Percentiles rank a stretch among this genome's conserved stretches.
Evolutionary conservation across 2,329 filamentous ascomycete species (phyloP).

Genomic region (Diplodia scrobiculata): DNA sequence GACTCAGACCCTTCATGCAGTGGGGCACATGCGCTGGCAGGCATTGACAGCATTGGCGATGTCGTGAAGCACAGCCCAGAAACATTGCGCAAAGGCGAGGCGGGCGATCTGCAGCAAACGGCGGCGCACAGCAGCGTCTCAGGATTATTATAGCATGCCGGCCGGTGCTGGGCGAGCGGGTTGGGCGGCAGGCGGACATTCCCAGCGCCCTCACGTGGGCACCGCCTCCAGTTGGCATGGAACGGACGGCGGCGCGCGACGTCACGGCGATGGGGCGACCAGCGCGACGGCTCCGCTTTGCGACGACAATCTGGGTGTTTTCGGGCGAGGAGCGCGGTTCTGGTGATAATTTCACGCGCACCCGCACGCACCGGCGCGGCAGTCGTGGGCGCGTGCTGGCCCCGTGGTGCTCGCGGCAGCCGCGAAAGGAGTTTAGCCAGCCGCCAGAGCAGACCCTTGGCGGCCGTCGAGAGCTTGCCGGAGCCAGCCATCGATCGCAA

Average conservation of each 20-base stretch:
- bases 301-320: slow-evolving; percentile 20
- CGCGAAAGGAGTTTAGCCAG: slow-evolving; percentile 20
- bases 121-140: slow-evolving; percentile 24
- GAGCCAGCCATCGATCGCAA: slow-evolving; percentile 29
- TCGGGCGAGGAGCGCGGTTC: slow-evolving; percentile 2
- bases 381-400: slow-evolving; percentile 9
- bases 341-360: slow-evolving; percentile 25
- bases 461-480: slow-evolving; percentile 18
- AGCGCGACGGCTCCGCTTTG: slow-evolving; percentile 14
- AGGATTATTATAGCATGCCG: slow-evolving; percentile 22
- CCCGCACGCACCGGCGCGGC: slow-evolving; percentile 10
- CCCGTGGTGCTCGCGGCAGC: slow-evolving; percentile 13
- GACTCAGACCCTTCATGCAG: slow-evolving; percentile 20
- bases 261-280: slow-evolving; percentile 21
- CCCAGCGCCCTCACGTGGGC: slow-evolving; percentile 19
- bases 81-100: slow-evolving; percentile 24
- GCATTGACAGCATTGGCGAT: not conserved
- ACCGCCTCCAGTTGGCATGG: not conserved
- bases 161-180: slow-evolving; percentile 3
- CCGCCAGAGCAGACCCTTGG: slow-evolving; percentile 10
- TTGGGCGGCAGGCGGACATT: slow-evolving; percentile 13
- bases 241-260: slow-evolving; percentile 11
- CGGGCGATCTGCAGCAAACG: slow-evolving; percentile 24
- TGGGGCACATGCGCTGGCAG: slow-evolving; percentile 24
- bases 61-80: slow-evolving; percentile 18